Evolutionary conservation across 1,139 yeast species (phyloP).

Genomic region (Candida glucosophila): DNA sequence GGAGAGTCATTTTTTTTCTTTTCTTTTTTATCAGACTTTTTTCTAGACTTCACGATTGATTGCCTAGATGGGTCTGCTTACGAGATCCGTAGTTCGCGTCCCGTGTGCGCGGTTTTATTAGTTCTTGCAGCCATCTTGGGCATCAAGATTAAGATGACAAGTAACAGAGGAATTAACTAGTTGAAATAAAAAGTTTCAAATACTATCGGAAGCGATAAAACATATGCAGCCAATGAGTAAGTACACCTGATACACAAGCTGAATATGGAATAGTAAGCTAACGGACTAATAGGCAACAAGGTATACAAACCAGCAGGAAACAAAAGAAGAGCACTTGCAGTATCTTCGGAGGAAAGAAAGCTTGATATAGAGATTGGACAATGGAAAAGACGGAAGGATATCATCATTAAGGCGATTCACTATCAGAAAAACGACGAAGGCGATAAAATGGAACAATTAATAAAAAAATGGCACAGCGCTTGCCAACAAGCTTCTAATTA

Average conservation of each 20-base stretch:
- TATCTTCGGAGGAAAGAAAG: conserved; percentile 4
- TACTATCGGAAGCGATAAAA: too few species aligned
- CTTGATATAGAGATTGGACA: conserved; percentile 7
- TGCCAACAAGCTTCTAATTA: conserved; percentile 11
- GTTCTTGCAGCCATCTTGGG: too few species aligned
- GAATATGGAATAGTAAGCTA: neutral
- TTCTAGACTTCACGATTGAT: too few species aligned
- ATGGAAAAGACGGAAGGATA: conserved; percentile 7
- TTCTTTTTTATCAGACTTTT: too few species aligned
- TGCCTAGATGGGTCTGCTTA: too few species aligned
- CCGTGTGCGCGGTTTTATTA: too few species aligned
- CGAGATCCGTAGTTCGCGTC: too few species aligned
- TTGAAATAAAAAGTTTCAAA: too few species aligned
- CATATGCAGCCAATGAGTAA: conserved; percentile 2
- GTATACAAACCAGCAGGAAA: conserved; percentile 2
- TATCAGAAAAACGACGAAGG: conserved; percentile 6
- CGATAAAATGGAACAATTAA: conserved; percentile 5
- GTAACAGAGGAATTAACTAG: too few species aligned
- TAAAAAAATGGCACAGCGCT: conserved; percentile 8
- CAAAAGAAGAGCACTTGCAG: neutral
- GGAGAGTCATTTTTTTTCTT: too few species aligned
- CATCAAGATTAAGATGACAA: too few species aligned
- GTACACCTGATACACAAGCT: neutral
- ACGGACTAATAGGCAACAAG: conserved; percentile 1
- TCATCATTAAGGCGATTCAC: conserved; percentile 8